Base-by-base conservation (phyloP, 345 rosid species). In the Salix suchowensis region DNA sequence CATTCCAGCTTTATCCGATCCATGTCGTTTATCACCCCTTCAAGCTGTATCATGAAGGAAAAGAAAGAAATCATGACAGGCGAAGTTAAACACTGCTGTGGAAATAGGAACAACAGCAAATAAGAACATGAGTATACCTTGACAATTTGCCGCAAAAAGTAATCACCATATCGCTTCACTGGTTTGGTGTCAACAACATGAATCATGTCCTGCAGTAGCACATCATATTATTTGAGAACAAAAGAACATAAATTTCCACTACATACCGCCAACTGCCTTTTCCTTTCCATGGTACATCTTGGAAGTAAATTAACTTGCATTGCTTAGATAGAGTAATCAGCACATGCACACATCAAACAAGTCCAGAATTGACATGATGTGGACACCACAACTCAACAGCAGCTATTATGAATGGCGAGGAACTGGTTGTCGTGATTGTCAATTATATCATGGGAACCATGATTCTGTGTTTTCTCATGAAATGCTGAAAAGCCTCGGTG, bases 61-160 rank as follows among this genome's bases (percentile, higher is more conserved):
- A 62, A 34, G 21, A 36, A 68, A 28, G 64, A 34, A 18, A 12
- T 9, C 26, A 68, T 28, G 37, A 30, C 23, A 13, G 54, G 10
- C 10, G 16, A 44, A 16, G 14, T 19, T 24, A 4, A 61, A 2
- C 40, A 40, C 14, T 2, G 10, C 6, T 5, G 61, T n/a, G 5
- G 8, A 44, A 24, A 40, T 5, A 5, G 24, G 52, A 16, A 40
- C 28, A 14, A 2, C 21, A 11, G 30, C 21, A 2, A 5, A 36
- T 9, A 7, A 44, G 21, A 55, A 52, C 6, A 70, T 1, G 30
- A 39, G 10, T 69, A 68, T 83, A 94, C 99, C 95, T 96, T 94
- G 61, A 89, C 95, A 88, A 94, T 88, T 82, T 93, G 98, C 82
- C 99, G 85, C 88, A 96, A 82, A 85, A 91, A 94, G 93, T 86